Base-by-base conservation (phyloP, 805 yeast genomes). In the Starmerella vitae region DNA sequence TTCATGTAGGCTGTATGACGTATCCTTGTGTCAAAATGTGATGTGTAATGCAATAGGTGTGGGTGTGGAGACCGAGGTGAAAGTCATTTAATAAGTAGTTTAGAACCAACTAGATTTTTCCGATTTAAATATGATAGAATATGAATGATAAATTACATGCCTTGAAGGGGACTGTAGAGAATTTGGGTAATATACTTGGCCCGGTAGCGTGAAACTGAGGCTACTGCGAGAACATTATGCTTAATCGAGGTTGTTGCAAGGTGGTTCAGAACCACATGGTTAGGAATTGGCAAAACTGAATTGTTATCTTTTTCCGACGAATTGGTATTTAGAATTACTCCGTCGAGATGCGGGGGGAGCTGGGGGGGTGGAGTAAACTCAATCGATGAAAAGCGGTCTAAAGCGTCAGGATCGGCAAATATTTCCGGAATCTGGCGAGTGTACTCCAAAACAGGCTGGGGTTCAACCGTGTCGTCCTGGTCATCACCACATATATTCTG, bases 161-260 rank as follows among this genome's bases (percentile, higher is more conserved):
- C 43, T 46, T 75, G 82, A 38, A 81, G 59, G 10, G 96, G 96
- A 19, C 94, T 93, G 59, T 85, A 86, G 44, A 86, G 66, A 24
- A 86, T 81, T 60, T 86, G 96, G 1, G 96, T 86, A 18, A 78
- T 91, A 57, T 85, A 86, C 62, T 86, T 86, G 44, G 86, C 70
- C 79, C 84, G 77, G 63, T 86, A 86, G 56, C 96, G 69, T 26
- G 83, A 86, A 17, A 86, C 83, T 30, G 85, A 75, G 3, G 95
- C 95, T 34, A 86, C 96, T 6, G 96, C 93, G 42, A 86, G 66
- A 0, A 94, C 88, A 58, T 84, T 85, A 55, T 86, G 94, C 55
- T 86, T 84, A 53, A 86, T 86, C 47, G 91, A 78, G 9, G 95
- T 84, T 6, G 96, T 86, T n/a, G 95, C 94, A 59, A 86, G 65